Evolutionary conservation across 2,329 filamentous ascomycete species (phyloP).

Genomic region (Phialocephala subalpina): DNA sequence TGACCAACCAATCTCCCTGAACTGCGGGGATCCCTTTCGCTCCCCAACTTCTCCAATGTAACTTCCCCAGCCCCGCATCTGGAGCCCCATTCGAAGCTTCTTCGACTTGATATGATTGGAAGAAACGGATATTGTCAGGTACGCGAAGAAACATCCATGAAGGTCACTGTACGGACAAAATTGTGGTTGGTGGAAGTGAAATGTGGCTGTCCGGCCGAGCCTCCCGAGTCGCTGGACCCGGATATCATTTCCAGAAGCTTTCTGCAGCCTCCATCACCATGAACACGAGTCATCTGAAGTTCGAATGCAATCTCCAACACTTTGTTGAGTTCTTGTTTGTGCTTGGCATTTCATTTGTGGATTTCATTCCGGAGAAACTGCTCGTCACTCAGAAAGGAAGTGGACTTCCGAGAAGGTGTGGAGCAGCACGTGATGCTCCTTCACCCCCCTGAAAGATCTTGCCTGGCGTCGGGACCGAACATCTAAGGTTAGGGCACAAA

Average conservation of each 20-base stretch:
- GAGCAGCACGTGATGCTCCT: not conserved
- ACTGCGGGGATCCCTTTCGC: constrained; percentile 7
- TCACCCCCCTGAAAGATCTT: not conserved
- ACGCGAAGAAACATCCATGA: constrained; percentile 23
- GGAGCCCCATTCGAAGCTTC: constrained; percentile 23
- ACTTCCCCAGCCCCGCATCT: constrained; percentile 27
- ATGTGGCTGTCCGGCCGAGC: constrained; percentile 22
- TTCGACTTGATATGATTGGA: constrained; percentile 25
- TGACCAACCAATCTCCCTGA: constrained; percentile 18
- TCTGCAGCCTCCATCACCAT: not conserved
- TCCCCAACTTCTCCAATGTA: constrained; percentile 18
- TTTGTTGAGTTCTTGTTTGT: not conserved
- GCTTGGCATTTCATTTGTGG: not conserved
- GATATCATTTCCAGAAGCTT: not conserved
- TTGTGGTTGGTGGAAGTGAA: constrained; percentile 33
- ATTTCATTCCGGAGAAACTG: not conserved
- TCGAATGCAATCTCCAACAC: not conserved
- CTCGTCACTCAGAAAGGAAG: not conserved
- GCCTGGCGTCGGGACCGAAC: no score
- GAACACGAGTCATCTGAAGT: not conserved
- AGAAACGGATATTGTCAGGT: constrained; percentile 24
- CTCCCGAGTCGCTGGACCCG: constrained; percentile 2
- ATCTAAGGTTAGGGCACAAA: no score
- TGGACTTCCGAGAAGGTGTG: not conserved
- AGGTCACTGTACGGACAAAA: constrained; percentile 19